Base-by-base conservation (phyloP, 2,329 filamentous ascomycete genomes). In the Pestalotiopsis sp. region DNA sequence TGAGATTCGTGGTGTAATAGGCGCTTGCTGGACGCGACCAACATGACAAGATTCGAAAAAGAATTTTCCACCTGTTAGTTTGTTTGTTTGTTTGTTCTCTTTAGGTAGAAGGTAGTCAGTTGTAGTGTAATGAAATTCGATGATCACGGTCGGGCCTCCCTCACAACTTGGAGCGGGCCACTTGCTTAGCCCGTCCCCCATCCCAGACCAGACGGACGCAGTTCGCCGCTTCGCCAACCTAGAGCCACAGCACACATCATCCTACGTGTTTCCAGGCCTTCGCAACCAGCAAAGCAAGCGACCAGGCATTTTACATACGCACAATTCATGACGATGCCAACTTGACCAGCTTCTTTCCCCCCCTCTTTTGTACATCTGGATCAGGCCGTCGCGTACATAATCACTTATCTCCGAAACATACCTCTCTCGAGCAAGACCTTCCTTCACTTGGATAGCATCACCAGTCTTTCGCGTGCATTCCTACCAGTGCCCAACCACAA, bases 321-420 rank as follows among this genome's bases (percentile, higher is more conserved):
- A 65, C 62, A 65, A 52, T 25, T 36, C 59, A 66, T 66, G 49
- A 45, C 63, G 63, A 66, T 66, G 49, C 63, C 45, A 57, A 39
- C 63, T 23, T 66, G 63, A 66, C 17, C 59, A 20, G n/a, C 17
- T 36, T 36, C 31, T 7, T 36, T 36, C 3, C 59, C 27, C 31
- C 36, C 59, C 31, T 36, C 59, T 36, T 57, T 23, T 38, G 20
- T 57, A 14, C 23, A 45, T 39, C 39, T 20, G 38, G 39, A 39
- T 65, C 62, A 59, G 25, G 20, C 20, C 17, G 45, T 20, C 20
- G 45, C 20, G 14, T 36, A 36, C 31, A 45, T 27, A 65, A 12
- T 65, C 36, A 65, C 39, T 49, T 23, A 36, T 65, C 62, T 31
- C 20, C n/a, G 39, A 49, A 52, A 65, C 62, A 38, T 17, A 36